A percentile compares a stretch with the other conserved stretches of the same genome.
phyloP scores from a whole-genome alignment of 2,329 filamentous ascomycete species.

The Phialocephala sp. region DNA sequence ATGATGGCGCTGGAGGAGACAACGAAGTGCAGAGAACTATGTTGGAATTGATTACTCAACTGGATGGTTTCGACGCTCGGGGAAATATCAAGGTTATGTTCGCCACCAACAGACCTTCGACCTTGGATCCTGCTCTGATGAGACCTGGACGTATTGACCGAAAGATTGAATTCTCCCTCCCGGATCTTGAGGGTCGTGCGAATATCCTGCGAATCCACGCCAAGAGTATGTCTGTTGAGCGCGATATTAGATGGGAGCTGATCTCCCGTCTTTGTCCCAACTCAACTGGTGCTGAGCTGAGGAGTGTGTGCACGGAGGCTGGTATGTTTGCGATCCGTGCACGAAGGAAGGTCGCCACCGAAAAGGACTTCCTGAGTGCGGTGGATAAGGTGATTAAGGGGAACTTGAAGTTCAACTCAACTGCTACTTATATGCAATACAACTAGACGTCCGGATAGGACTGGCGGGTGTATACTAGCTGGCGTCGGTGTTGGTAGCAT shows the following conservation, averaged over 20 bases:
- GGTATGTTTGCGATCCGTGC: slow-evolving; percentile 98
- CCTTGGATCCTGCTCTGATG: slow-evolving; percentile 96
- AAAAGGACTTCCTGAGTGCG: slow-evolving; percentile 97
- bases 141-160: slow-evolving; percentile 95
- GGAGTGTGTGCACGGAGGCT: slow-evolving; percentile 96
- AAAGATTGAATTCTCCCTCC: slow-evolving; percentile 98
- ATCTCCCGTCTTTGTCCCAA: slow-evolving; percentile 98
- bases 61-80: slow-evolving; percentile 94
- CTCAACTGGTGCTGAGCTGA: slow-evolving; percentile 92
- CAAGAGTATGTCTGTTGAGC: slow-evolving; percentile 99
- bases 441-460: slow-evolving; percentile 65
- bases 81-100: slow-evolving; percentile 99
- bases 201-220: slow-evolving; percentile 98
- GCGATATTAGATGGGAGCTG: slow-evolving; percentile 98
- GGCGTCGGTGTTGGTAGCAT: slow-evolving; percentile 43
- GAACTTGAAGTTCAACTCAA: slow-evolving; percentile 99
- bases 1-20: slow-evolving; percentile 94
- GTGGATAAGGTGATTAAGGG: slow-evolving; percentile 99
- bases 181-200: slow-evolving; percentile 94
- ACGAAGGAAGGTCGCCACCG: slow-evolving; percentile 93
- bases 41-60: slow-evolving; percentile 95
- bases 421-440: slow-evolving; percentile 98
- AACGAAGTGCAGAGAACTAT: slow-evolving; percentile 98
- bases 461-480: slow-evolving; percentile 40
- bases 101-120: slow-evolving; percentile 94